A percentile compares a stretch with the other conserved stretches of the same genome.
Conservation (phyloP, 345 rosid species). For the Adansonia digitata region DNA sequence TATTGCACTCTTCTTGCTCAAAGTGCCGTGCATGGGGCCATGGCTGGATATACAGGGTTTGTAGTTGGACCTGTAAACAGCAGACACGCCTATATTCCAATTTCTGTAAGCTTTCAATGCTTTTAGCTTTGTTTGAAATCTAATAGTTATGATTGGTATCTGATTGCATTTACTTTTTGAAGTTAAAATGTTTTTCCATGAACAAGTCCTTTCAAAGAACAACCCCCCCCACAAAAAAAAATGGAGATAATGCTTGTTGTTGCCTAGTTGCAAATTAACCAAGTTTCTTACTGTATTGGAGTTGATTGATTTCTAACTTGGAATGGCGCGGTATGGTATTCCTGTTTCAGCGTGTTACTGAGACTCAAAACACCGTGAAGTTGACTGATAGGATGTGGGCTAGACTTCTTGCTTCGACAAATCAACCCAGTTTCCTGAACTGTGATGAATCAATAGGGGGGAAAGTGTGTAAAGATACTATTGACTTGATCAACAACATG, state of each 20-base stretch:
- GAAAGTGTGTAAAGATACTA: slow-evolving; percentile 24
- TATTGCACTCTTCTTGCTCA: slow-evolving; percentile 99
- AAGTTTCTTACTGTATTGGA: slow-evolving; percentile 2
- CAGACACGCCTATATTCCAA: slow-evolving; percentile 86
- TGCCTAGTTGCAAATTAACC: not conserved
- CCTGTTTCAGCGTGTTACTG: slow-evolving; percentile 73
- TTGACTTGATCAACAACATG: slow-evolving; percentile 37
- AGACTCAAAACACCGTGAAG: slow-evolving; percentile 65
- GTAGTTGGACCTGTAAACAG: slow-evolving; percentile 94
- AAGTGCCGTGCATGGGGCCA: slow-evolving; percentile 95
- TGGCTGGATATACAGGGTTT: slow-evolving; percentile 96
- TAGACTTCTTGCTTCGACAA: slow-evolving; percentile 89
- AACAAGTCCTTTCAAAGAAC: not conserved
- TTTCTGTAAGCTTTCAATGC: slow-evolving; percentile 45
- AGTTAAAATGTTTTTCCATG: not conserved
- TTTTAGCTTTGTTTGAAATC: slow-evolving; percentile 12
- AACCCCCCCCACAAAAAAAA: not conserved
- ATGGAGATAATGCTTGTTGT: not conserved
- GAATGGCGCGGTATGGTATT: slow-evolving; percentile 13
- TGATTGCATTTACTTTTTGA: not conserved
- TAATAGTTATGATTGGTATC: slow-evolving; percentile 2
- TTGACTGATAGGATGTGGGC: slow-evolving; percentile 97
- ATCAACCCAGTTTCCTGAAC: slow-evolving; percentile 81
- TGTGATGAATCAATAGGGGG: slow-evolving; percentile 29
- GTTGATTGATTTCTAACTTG: slow-evolving; percentile 7